Evolutionary conservation across 2,329 filamentous ascomycete species (phyloP).

Genomic region (Phaeosphaeria sp.): DNA sequence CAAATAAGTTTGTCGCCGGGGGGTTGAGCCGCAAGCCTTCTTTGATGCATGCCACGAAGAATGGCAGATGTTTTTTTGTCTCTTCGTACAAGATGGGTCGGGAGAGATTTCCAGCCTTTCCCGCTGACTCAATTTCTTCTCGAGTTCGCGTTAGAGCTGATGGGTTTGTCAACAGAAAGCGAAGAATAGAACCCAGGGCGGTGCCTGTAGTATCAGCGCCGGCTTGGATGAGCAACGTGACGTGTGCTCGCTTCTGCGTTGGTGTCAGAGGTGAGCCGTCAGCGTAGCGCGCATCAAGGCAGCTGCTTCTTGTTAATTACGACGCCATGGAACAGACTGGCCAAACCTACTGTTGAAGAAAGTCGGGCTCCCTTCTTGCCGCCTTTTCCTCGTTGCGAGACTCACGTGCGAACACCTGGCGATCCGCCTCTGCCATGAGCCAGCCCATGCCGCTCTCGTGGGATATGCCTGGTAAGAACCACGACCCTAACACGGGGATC

Average conservation of each 20-base stretch:
- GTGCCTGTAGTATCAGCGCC: conserved; percentile 48
- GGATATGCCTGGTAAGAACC: conserved; percentile 40
- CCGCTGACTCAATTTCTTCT: conserved; percentile 32
- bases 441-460: conserved; percentile 47
- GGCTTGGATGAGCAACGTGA: conserved; percentile 48
- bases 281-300: conserved; percentile 41
- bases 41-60: conserved; percentile 59
- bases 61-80: conserved; percentile 49
- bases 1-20: conserved; percentile 60
- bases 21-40: conserved; percentile 61
- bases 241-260: conserved; percentile 45
- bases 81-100: conserved; percentile 39
- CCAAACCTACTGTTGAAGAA: conserved; percentile 36
- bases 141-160: conserved; percentile 21
- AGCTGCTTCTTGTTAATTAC: conserved; percentile 18
- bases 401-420: conserved; percentile 40
- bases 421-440: conserved; percentile 48
- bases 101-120: conserved; percentile 25
- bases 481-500: conserved; percentile 25
- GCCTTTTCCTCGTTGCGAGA: conserved; percentile 26
- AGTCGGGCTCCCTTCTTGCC: conserved; percentile 36
- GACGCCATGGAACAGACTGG: background rate
- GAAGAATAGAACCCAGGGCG: conserved; percentile 41
- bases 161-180: conserved; percentile 32
- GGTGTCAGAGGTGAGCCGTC: conserved; percentile 38